Evolutionary conservation across 2,329 filamentous ascomycete species (phyloP).

Genomic region (Chrysoporthe cubensis): DNA sequence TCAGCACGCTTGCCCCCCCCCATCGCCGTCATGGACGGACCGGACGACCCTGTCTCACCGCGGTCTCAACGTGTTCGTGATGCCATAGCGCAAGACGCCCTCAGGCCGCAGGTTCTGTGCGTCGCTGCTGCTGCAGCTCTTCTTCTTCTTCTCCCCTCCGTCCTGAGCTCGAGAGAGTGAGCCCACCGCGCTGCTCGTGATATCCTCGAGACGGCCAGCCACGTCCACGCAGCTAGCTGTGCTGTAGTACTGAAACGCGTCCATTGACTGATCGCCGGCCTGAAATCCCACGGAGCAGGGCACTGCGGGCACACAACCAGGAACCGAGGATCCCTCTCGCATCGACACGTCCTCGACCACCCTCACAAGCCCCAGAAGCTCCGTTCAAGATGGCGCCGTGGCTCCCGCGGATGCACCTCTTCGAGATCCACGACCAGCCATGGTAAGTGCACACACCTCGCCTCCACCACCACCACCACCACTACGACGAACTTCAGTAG

Average conservation of each 20-base stretch:
- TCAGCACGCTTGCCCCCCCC: background rate
- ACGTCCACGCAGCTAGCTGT: too few relatives aligned
- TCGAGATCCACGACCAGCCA: conserved; percentile 69
- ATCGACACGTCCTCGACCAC: too few relatives aligned
- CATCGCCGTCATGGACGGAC: background rate
- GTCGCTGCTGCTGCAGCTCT: too few relatives aligned
- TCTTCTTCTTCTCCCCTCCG: too few relatives aligned
- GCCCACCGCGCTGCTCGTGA: too few relatives aligned
- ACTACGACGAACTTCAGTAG: too few relatives aligned
- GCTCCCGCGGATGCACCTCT: conserved; percentile 64
- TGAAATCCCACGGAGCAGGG: too few relatives aligned
- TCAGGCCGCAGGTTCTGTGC: background rate
- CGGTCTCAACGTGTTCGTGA: background rate
- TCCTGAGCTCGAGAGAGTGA: too few relatives aligned
- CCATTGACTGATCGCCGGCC: background rate
- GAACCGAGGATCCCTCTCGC: background rate
- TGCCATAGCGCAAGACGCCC: too few relatives aligned
- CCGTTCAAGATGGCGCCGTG: conserved; percentile 48
- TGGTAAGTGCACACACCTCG: conserved; percentile 52
- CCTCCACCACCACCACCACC: background rate
- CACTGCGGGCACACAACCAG: too few relatives aligned
- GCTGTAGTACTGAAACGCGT: background rate
- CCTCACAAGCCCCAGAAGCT: background rate
- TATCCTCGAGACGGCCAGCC: too few relatives aligned
- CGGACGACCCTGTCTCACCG: background rate